Evolutionary conservation across 345 rosid genomes (phyloP), one percentile per base, ranked within the genome.

Genomic region (Populus deltoides): DNA sequence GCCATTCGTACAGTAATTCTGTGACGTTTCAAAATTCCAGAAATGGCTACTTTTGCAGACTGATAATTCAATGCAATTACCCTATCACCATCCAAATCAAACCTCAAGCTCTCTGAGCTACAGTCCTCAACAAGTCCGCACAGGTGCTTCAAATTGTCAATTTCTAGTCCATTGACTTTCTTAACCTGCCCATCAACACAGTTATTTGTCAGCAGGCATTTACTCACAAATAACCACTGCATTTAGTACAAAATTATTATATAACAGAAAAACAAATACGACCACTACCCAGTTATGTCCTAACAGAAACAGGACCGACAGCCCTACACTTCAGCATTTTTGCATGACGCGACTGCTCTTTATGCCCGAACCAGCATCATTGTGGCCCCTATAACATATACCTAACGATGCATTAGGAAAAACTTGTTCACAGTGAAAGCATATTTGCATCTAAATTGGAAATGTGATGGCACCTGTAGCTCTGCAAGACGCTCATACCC

Each of bases 401-500:
- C 25, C 7, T 22, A 16, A 36, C 49, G 41, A 78, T 38, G 49
- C 36, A 71, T 31, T 4, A 31, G 31, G 35, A 20, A 17, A 7
- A 66, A 13, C 29, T 9, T 59, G 65, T 59, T 59, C 29, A 65
- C 65, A 38, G 9, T 36, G 12, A 57, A 62, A 31, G 51, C 10
- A 63, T 33, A 75, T 68, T 39, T 43, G 20, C 17, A 78, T 3
- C 33, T 66, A 71, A 70, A 68, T 33, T 31, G 36, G 29, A 79
- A 77, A 73, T 35, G 62, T 61, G 74, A n/a, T 74, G 74, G 78
- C 80, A 94, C 97, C 93, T 93, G 97, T 69, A 91, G 75, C 80
- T 91, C 97, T 18, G 95, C 90, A 79, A 92, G 94, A 80, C 97
- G 97, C 87, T 93, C 97, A 7, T 89, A 89, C 70, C 98, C 98